Evolutionary conservation across 306 rosid species (phyloP), one percentile per base, ranked within the genome.

Genomic region (Dalbergia cochinchinensis): DNA sequence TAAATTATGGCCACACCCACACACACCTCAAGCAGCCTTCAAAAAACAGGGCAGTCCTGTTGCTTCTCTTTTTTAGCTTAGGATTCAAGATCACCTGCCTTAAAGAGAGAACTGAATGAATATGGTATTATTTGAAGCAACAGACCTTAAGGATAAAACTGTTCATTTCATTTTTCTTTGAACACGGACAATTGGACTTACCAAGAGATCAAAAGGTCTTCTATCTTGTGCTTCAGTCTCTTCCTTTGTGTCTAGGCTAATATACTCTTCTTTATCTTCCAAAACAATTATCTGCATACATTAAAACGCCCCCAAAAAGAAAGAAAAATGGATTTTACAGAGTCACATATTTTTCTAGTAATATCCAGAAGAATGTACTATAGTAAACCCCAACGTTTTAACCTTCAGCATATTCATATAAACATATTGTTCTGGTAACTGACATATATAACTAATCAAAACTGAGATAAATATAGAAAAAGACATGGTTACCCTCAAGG

Each of bases 11-110:
- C 5, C 12, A 11, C 44, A 71, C 26, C 31, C 31, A 26, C 31
- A 26, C 31, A 37, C 6, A 94, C 98, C 98, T 94, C 75, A 94
- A 86, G 82, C 98, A 94, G 48, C 97, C 98, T 90, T 94, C 94
- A 76, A 92, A 94, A 78, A 90, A 94, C 6, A 90, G 72, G 7
- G 97, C 98, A 69, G 93, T 90, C 84, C 75, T 88, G 77, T 89
- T 84, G 86, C 90, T 89, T 63, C 57, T 94, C 83, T 87, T 90
- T 86, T 86, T 78, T 26, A 92, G 90, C 83, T 81, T 84, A 54
- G 98, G 97, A 78, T 92, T 94, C 26, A 92, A 11, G 64, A 94
- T 88, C 57, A 90, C 97, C 98, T 90, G 91, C 65, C 73, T 79
- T 6, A 37, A 37, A 37, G 85, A 83, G 69, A 60, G 31, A 91